A percentile compares a stretch with the other conserved stretches of the same genome.
These are phyloP conservation scores for Trichoderma sp. DNA, from an alignment of 2,329 filamentous ascomycete genomes.

Conservation along the genomic window DNA sequence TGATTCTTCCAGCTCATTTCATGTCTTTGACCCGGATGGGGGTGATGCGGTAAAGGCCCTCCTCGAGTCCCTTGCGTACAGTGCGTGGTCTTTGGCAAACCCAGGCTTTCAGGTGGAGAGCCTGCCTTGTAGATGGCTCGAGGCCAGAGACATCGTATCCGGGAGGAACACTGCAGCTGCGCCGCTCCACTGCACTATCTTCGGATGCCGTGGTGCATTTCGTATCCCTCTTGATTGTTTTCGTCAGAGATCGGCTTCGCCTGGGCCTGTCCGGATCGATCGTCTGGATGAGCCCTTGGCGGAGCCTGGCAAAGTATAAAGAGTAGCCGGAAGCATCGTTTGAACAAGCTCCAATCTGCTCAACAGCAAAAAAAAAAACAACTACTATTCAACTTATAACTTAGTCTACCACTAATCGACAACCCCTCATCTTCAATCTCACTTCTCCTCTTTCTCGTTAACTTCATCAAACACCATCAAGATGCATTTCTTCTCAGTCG, in stretches of 20 bases:
- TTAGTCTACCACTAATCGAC: neutral
- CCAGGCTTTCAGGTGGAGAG: neutral
- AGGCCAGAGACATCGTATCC: conserved; percentile 25
- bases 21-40: neutral
- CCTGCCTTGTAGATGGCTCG: neutral
- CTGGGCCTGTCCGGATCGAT: neutral
- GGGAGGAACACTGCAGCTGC: conserved; percentile 29
- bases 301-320: conserved; percentile 10
- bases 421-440: neutral
- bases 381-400: neutral
- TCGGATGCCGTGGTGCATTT: conserved; percentile 23
- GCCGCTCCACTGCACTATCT: conserved; percentile 23
- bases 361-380: neutral
- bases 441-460: neutral
- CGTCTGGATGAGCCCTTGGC: neutral
- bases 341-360: neutral
- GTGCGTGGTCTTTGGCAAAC: neutral
- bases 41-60: neutral
- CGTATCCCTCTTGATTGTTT: conserved; percentile 12
- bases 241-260: conserved; percentile 22
- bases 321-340: conserved; percentile 13
- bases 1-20: neutral
- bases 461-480: conserved; percentile 6
- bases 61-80: neutral
- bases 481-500: conserved; percentile 31